These are phyloP conservation scores for Clathrus columnatus DNA, from an alignment of 768 basidiomycete species.

Conservation along the genomic window DNA sequence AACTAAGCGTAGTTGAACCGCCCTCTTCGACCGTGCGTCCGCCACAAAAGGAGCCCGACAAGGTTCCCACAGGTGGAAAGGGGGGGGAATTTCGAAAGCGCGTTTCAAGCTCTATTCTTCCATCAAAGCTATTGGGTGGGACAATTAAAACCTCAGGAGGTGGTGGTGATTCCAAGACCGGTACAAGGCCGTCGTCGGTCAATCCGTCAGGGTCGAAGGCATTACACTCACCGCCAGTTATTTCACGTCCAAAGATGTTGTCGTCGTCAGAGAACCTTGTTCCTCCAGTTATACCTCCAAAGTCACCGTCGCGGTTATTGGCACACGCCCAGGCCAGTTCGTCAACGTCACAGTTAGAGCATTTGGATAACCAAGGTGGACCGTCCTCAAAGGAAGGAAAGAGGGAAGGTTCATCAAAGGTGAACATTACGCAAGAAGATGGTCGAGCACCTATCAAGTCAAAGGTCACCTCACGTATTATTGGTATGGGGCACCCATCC, in stretches of 20 bases:
- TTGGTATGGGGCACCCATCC: slow-evolving; percentile 7
- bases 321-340: neutral
- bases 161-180: neutral
- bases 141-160: neutral
- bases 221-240: neutral
- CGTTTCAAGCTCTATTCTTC: neutral
- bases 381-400: neutral
- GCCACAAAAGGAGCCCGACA: neutral
- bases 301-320: neutral
- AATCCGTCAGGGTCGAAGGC: neutral
- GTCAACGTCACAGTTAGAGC: neutral
- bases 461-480: slow-evolving; percentile 2
- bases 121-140: neutral
- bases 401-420: neutral
- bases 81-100: neutral
- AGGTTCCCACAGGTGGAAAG: neutral
- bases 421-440: neutral
- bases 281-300: neutral
- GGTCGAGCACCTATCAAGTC: neutral
- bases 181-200: neutral
- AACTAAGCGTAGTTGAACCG: neutral
- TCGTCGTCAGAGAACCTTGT: neutral
- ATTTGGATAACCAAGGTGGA: neutral
- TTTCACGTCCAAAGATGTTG: slow-evolving; percentile 1
- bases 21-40: neutral